A percentile compares a stretch with the other conserved stretches of the same genome.
phyloP scores from a whole-genome alignment of 1,284 basidiomycete genomes.

The Leucoagaricus sp. region DNA sequence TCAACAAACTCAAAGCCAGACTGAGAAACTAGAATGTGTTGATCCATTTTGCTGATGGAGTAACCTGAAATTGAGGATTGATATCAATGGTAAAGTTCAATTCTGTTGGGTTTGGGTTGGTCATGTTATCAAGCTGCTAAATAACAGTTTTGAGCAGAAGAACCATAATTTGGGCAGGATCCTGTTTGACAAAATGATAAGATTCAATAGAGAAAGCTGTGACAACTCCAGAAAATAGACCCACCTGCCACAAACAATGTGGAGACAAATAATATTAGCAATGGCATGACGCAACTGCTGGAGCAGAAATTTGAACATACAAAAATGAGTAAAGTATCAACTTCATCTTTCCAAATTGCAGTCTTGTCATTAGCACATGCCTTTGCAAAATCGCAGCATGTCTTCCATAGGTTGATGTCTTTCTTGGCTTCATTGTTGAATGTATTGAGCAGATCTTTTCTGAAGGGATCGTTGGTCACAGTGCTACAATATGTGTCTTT shows the following conservation, averaged over 20 bases:
- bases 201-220: conserved; percentile 25
- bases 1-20: conserved; percentile 24
- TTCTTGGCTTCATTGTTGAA: too few relatives aligned
- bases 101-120: background rate
- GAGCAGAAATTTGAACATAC: too few relatives aligned
- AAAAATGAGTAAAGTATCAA: too few relatives aligned
- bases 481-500: too few relatives aligned
- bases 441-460: too few relatives aligned
- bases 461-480: too few relatives aligned
- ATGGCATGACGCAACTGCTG: too few relatives aligned
- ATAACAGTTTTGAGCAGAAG: conserved; percentile 18
- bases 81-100: background rate
- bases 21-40: conserved; percentile 27
- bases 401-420: too few relatives aligned
- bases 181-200: conserved; percentile 20
- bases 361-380: too few relatives aligned
- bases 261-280: too few relatives aligned
- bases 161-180: conserved; percentile 16
- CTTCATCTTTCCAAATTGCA: too few relatives aligned
- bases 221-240: conserved; percentile 25
- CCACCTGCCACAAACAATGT: conserved; percentile 13
- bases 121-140: conserved; percentile 12
- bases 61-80: background rate
- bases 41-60: conserved; percentile 16
- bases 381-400: too few relatives aligned